Conservation (phyloP, 345 rosid genomes). For the Lenwebbia sp. region DNA sequence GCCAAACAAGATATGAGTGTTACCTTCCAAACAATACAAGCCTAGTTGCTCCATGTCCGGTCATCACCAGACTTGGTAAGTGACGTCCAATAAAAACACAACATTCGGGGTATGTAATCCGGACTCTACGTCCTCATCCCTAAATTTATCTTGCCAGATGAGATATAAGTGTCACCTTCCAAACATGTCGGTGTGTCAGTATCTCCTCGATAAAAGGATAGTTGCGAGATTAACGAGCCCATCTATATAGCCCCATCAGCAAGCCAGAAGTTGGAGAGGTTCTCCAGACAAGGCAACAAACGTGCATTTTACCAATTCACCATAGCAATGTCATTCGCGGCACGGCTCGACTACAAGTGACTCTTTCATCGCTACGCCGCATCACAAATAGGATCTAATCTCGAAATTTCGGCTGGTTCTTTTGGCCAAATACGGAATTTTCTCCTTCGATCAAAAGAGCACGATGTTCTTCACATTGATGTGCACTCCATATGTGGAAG, state of each 20-base stretch:
- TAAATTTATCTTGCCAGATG: no score
- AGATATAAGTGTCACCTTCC: not conserved
- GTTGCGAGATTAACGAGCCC: not conserved
- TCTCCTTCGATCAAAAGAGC: not conserved
- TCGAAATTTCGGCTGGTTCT: not conserved
- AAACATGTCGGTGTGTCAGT: accelerated
- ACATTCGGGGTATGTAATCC: accelerated
- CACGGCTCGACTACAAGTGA: not conserved
- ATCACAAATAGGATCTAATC: not conserved
- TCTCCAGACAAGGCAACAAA: not conserved
- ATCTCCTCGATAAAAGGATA: not conserved
- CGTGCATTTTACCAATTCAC: not conserved
- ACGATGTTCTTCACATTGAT: no score
- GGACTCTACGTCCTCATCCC: accelerated
- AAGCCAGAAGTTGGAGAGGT: not conserved
- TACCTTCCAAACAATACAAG: no score
- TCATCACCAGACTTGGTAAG: not conserved
- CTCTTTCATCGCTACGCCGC: not conserved
- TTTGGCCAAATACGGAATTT: not conserved
- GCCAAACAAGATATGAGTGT: no score
- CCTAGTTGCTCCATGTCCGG: not conserved
- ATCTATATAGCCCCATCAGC: not conserved
- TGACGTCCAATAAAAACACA: not conserved
- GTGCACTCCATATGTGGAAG: not conserved
- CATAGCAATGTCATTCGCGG: accelerated